phyloP scores from a whole-genome alignment of 257 asterid genomes.

The Marsdenia floribunda region DNA sequence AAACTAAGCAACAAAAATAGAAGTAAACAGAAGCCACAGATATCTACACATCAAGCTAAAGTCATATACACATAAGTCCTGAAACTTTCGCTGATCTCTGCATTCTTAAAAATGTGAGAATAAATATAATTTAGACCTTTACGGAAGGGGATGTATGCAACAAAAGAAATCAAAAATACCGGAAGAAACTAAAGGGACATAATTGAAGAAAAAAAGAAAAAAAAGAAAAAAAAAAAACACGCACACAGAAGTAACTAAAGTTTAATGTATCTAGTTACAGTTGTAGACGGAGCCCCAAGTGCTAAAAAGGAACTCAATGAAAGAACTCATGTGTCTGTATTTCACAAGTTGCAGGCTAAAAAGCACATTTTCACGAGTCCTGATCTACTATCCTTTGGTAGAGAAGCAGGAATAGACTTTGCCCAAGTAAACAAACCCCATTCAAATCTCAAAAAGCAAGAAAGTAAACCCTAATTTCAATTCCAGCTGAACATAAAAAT shows the following conservation, averaged over 20 bases:
- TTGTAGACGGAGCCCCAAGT: background rate
- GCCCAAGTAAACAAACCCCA: background rate
- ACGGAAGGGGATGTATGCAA: background rate
- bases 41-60: background rate
- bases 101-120: background rate
- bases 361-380: background rate
- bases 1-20: background rate
- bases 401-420: background rate
- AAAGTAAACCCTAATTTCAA: background rate
- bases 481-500: background rate
- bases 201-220: background rate
- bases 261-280: background rate
- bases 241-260: background rate
- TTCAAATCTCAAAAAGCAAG: background rate
- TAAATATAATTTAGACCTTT: background rate
- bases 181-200: background rate
- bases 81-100: no score
- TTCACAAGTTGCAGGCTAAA: background rate
- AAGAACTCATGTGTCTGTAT: background rate
- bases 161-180: background rate
- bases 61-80: background rate
- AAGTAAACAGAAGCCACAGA: background rate
- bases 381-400: background rate
- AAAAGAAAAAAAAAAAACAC: background rate
- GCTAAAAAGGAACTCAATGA: background rate